Percentiles rank a stretch among this genome's conserved stretches.
These are phyloP conservation scores for Cajanus cajan DNA, from an alignment of 306 rosid species.

Conservation along the genomic window DNA sequence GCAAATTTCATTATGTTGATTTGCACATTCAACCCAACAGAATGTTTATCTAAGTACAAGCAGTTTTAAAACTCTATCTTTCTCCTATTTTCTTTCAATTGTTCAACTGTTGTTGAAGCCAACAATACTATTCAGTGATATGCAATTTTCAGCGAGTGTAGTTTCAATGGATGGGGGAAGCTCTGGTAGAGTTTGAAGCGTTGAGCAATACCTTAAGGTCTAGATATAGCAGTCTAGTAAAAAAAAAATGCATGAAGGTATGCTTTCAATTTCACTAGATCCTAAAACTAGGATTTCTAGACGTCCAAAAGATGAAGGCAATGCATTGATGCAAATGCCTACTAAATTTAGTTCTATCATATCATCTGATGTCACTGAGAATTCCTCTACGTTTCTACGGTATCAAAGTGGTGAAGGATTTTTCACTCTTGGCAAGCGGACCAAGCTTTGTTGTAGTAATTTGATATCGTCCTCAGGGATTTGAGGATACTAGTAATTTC, in stretches of 20 bases:
- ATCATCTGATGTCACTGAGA: not conserved
- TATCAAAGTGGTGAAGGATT: too few relatives aligned
- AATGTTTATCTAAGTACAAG: not conserved
- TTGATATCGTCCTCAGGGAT: too few relatives aligned
- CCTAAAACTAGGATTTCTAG: not conserved
- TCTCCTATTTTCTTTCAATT: not conserved
- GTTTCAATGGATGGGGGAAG: conserved; percentile 14
- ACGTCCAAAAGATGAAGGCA: not conserved
- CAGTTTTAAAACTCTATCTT: not conserved
- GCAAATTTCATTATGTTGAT: not conserved
- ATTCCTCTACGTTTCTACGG: too few relatives aligned
- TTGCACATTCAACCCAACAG: not conserved
- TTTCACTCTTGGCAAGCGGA: too few relatives aligned
- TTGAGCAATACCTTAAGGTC: not conserved
- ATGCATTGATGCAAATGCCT: not conserved
- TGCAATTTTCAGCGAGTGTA: not conserved
- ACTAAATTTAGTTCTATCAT: not conserved
- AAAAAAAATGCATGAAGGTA: not conserved
- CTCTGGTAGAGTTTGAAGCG: not conserved
- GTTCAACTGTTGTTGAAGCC: not conserved
- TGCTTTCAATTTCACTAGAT: not conserved
- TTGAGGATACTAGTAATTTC: too few relatives aligned
- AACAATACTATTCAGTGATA: not conserved
- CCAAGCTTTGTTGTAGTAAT: too few relatives aligned
- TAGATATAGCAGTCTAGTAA: not conserved